phyloP scores from a whole-genome alignment of 1,284 basidiomycete genomes.

The Rhodotorula sp. region DNA sequence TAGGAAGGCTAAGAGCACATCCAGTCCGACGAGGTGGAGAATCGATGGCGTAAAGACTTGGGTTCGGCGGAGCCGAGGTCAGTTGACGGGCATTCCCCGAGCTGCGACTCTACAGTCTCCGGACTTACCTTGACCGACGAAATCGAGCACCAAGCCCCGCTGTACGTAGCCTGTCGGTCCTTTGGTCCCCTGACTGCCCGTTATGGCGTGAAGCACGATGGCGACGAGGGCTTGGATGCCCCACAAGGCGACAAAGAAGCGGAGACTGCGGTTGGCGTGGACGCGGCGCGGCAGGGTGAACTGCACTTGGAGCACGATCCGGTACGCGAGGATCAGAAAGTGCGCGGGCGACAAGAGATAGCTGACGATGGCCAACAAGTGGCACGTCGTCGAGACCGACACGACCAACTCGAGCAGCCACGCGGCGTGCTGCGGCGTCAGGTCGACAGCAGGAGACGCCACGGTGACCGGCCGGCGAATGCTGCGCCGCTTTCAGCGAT shows the following conservation, averaged over 20 bases:
- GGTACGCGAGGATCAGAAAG: slow-evolving; percentile 22
- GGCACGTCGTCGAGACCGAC: slow-evolving; percentile 13
- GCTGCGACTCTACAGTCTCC: background rate
- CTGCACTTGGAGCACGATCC: slow-evolving; percentile 21
- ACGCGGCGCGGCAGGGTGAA: slow-evolving; percentile 15
- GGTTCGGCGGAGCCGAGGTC: background rate
- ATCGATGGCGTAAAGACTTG: slow-evolving; percentile 17
- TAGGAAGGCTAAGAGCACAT: slow-evolving; percentile 9
- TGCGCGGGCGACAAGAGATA: slow-evolving; percentile 20
- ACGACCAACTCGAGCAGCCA: slow-evolving; percentile 22
- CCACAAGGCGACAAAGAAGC: slow-evolving; percentile 24
- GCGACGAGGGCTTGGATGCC: background rate
- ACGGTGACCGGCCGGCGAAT: background rate
- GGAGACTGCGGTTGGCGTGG: slow-evolving; percentile 16
- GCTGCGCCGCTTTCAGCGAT: background rate
- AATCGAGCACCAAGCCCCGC: slow-evolving; percentile 26
- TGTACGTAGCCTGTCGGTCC: slow-evolving; percentile 15
- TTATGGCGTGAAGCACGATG: background rate
- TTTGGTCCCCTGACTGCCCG: slow-evolving; percentile 33
- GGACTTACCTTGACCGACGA: slow-evolving; percentile 29
- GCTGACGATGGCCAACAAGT: slow-evolving; percentile 11
- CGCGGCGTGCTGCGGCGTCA: slow-evolving; percentile 7
- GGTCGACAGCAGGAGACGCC: background rate
- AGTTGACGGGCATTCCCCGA: background rate
- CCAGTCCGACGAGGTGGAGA: slow-evolving; percentile 11